These are phyloP conservation scores for Suhomyces ambrosiae DNA, from an alignment of 1,139 yeast genomes.

Conservation along the genomic window DNA sequence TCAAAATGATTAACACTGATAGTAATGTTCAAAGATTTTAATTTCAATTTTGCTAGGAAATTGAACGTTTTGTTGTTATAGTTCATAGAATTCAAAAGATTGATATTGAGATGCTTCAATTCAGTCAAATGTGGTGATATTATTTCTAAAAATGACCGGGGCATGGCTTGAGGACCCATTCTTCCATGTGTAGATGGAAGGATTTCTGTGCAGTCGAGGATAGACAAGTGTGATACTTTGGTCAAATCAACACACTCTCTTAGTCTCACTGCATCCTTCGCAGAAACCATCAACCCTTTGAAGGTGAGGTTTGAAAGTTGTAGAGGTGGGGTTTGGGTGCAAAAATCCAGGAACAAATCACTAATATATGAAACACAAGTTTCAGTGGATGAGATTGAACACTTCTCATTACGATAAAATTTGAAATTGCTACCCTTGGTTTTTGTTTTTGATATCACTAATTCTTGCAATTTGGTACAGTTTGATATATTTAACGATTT, in stretches of 20 bases:
- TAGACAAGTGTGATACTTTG: slow-evolving; percentile 6
- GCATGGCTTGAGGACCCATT: not conserved
- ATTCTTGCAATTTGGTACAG: slow-evolving; percentile 9
- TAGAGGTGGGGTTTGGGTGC: slow-evolving; percentile 11
- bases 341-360: slow-evolving; percentile 3
- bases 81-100: slow-evolving; percentile 22
- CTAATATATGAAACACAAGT: slow-evolving; percentile 2
- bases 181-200: slow-evolving; percentile 2
- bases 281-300: slow-evolving; percentile 7
- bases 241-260: slow-evolving; percentile 4
- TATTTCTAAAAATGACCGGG: slow-evolving; percentile 15
- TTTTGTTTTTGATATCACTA: slow-evolving; percentile 13
- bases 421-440: slow-evolving; percentile 7
- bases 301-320: slow-evolving; percentile 8
- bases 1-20: slow-evolving; percentile 20
- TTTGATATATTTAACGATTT: slow-evolving; percentile 5
- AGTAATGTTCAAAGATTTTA: slow-evolving; percentile 17
- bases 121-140: slow-evolving; percentile 15
- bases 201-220: slow-evolving; percentile 11
- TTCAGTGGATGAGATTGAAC: not conserved
- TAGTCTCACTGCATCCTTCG: slow-evolving; percentile 8
- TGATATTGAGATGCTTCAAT: slow-evolving; percentile 18
- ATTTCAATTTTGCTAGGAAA: slow-evolving; percentile 12
- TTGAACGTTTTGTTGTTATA: slow-evolving; percentile 17
- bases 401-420: slow-evolving; percentile 3